phyloP scores from a whole-genome alignment of 2,329 filamentous ascomycete species.

The Aschersonia sp. region DNA sequence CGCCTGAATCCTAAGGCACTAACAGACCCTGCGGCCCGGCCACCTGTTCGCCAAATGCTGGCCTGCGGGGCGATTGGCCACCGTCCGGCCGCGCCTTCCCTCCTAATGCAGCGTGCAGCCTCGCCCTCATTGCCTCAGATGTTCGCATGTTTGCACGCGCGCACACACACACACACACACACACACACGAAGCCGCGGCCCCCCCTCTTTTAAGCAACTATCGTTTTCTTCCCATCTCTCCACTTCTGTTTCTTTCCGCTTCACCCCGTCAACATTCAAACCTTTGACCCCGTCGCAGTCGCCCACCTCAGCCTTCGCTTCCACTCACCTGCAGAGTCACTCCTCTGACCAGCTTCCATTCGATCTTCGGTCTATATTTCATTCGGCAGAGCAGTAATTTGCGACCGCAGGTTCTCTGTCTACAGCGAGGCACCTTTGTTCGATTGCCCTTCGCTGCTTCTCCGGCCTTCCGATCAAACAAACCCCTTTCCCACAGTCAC shows the following conservation, averaged over 20 bases:
- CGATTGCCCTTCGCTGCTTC: conserved; percentile 33
- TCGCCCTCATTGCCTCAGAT: neutral
- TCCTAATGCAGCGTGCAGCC: too few species aligned
- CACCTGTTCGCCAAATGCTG: too few species aligned
- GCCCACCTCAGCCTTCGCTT: neutral
- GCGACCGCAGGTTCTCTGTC: neutral
- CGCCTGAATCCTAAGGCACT: too few species aligned
- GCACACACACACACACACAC: neutral
- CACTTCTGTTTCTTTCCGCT: conserved; percentile 1
- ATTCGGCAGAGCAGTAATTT: neutral
- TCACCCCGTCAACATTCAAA: conserved; percentile 1
- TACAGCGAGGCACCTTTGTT: conserved; percentile 28
- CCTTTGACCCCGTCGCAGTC: conserved; percentile 3
- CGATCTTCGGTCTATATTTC: neutral
- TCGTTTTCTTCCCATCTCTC: conserved; percentile 2
- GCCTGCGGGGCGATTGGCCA: too few species aligned
- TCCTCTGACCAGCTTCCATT: too few species aligned
- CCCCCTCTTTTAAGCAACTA: neutral
- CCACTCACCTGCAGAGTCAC: too few species aligned
- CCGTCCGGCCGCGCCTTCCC: too few species aligned
- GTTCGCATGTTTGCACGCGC: neutral
- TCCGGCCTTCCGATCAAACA: conserved; percentile 12
- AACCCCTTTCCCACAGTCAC: conserved; percentile 40
- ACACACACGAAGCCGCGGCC: neutral
- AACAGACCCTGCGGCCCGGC: too few species aligned